Conservation (phyloP, 306 rosid genomes). For the Trifolium fragiferum region DNA sequence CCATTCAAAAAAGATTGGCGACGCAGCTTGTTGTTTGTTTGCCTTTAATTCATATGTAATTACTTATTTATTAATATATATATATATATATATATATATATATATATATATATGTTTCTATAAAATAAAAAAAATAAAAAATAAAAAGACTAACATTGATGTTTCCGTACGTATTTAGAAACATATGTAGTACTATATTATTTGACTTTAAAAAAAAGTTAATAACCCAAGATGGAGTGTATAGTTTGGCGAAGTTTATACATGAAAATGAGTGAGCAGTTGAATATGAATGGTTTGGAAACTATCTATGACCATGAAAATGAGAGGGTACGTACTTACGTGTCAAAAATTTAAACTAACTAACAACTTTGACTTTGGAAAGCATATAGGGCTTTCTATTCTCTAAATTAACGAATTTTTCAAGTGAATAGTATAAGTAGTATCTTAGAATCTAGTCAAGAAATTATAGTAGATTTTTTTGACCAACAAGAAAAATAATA, state of each 20-base stretch:
- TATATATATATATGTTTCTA: too few relatives aligned
- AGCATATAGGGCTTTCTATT: neutral
- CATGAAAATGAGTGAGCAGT: neutral
- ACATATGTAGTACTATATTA: too few relatives aligned
- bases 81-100: too few relatives aligned
- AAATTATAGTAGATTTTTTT: neutral
- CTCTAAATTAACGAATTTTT: neutral
- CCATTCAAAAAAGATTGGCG: too few relatives aligned
- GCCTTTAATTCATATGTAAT: too few relatives aligned
- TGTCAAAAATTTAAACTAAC: neutral
- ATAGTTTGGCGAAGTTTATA: neutral
- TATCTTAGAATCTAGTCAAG: neutral
- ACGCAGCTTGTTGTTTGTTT: too few relatives aligned
- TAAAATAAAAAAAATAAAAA: too few relatives aligned
- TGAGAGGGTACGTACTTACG: neutral
- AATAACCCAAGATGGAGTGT: too few relatives aligned
- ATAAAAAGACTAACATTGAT: too few relatives aligned
- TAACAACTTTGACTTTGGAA: slow-evolving; percentile 3
- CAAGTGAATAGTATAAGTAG: neutral
- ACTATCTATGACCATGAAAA: neutral
- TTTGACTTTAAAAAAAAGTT: too few relatives aligned
- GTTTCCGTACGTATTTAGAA: too few relatives aligned
- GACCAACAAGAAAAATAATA: neutral
- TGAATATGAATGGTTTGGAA: neutral
- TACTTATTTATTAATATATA: too few relatives aligned